phyloP scores from a whole-genome alignment of 768 basidiomycete genomes.

The Trametes elegans region DNA sequence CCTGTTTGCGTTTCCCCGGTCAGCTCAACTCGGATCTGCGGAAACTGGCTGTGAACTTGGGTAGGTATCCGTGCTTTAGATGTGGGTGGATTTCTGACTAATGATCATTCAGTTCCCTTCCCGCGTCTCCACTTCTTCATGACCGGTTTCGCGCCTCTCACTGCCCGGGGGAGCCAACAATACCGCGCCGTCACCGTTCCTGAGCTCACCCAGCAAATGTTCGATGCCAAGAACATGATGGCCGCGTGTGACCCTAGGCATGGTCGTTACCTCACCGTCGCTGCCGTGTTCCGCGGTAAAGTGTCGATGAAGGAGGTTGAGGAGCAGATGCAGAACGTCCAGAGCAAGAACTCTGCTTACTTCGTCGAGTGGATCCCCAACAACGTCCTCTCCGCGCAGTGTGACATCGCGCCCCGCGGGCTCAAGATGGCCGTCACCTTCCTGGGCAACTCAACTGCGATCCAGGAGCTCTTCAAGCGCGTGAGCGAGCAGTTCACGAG shows the following conservation, averaged over 20 bases:
- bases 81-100: neutral
- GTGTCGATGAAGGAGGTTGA: conserved; percentile 99
- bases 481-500: conserved; percentile 97
- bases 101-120: conserved; percentile 72
- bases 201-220: conserved; percentile 98
- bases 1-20: conserved; percentile 99
- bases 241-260: conserved; percentile 96
- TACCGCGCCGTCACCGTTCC: conserved; percentile 98
- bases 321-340: conserved; percentile 97
- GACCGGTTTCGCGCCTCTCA: conserved; percentile 93
- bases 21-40: conserved; percentile 98
- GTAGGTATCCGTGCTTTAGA: conserved; percentile 40
- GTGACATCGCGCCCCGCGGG: conserved; percentile 94
- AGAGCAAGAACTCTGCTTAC: conserved; percentile 97
- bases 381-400: conserved; percentile 97
- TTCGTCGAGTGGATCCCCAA: conserved; percentile 99
- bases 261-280: conserved; percentile 97
- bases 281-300: conserved; percentile 98
- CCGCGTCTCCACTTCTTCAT: conserved; percentile 99
- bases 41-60: conserved; percentile 99
- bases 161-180: conserved; percentile 89
- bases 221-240: conserved; percentile 99
- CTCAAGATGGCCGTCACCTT: conserved; percentile 98
- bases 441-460: conserved; percentile 95
- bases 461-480: conserved; percentile 98